phyloP scores from a whole-genome alignment of 768 basidiomycete genomes.

The Grammothele lineata region DNA sequence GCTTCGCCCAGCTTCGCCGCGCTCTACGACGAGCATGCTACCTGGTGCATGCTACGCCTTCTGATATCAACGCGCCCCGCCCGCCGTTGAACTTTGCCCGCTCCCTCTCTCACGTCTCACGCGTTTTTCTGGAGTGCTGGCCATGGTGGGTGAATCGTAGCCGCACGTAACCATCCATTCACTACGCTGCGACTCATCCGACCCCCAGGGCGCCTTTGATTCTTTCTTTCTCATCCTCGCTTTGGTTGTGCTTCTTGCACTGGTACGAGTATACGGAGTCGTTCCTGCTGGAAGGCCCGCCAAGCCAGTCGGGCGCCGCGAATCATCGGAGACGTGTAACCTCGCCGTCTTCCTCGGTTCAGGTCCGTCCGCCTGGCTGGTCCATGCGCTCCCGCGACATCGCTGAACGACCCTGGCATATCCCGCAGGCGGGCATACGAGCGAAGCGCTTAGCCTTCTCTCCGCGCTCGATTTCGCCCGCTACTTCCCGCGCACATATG shows the following conservation, averaged over 20 bases:
- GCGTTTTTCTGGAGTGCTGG: too few species aligned
- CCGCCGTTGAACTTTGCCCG: too few species aligned
- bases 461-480: constrained; percentile 69
- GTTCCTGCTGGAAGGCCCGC: not conserved
- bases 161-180: too few species aligned
- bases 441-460: constrained; percentile 73
- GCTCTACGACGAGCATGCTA: too few species aligned
- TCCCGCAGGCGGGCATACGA: constrained; percentile 86
- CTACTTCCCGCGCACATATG: constrained; percentile 76
- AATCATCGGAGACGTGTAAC: constrained; percentile 29
- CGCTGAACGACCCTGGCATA: not conserved
- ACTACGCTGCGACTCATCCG: not conserved
- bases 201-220: not conserved
- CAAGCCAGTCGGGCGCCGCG: constrained; percentile 5
- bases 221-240: not conserved
- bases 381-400: not conserved
- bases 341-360: constrained; percentile 92
- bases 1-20: too few species aligned
- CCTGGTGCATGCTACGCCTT: too few species aligned
- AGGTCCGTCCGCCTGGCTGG: constrained; percentile 44
- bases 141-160: constrained; percentile 3
- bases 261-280: not conserved
- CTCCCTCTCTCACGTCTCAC: too few species aligned
- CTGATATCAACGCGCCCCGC: too few species aligned
- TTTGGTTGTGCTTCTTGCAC: not conserved